phyloP scores from a whole-genome alignment of 2,329 filamentous ascomycete species.

The Colletotrichum lupini region DNA sequence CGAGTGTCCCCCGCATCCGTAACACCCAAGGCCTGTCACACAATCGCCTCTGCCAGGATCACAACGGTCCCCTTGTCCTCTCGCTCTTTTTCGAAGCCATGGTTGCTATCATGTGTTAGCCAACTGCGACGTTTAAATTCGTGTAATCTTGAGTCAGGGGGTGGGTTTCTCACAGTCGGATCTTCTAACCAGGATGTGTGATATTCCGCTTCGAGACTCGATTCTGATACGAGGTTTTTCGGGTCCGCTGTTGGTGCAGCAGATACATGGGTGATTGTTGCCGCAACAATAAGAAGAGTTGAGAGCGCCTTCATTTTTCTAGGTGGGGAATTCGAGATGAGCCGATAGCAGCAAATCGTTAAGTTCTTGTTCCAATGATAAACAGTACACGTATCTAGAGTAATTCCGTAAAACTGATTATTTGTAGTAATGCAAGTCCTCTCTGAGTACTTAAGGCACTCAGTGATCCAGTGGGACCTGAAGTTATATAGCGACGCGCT shows the following conservation, averaged over 20 bases:
- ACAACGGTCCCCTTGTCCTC: neutral
- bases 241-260: neutral
- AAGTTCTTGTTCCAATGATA: neutral
- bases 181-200: conserved; percentile 7
- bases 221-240: neutral
- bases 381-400: neutral
- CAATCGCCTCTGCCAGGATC: neutral
- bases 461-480: neutral
- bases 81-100: neutral
- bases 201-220: neutral
- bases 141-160: neutral
- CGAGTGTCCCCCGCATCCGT: neutral
- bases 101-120: neutral
- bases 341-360: neutral
- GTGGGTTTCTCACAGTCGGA: neutral
- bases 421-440: no score
- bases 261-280: neutral
- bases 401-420: neutral
- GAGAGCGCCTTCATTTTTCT: neutral
- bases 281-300: neutral
- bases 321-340: neutral
- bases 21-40: neutral
- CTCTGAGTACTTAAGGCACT: neutral
- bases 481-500: neutral
- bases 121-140: neutral